These are phyloP conservation scores for Aspergillus diversus DNA, from an alignment of 495 filamentous ascomycete genomes.

Conservation along the genomic window DNA sequence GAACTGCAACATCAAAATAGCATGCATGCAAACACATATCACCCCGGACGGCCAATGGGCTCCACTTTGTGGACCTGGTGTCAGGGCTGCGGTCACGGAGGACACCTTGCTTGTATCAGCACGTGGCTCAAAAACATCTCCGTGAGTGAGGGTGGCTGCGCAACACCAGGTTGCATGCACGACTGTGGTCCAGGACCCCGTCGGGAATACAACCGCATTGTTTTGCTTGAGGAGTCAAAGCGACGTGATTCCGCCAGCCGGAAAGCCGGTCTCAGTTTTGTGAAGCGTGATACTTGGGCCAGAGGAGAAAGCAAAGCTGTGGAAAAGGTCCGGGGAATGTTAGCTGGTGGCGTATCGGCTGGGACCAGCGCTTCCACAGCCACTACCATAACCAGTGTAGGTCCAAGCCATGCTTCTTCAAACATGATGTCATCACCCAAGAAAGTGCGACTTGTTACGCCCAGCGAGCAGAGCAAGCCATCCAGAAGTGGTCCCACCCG, in stretches of 20 bases:
- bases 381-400: constrained; percentile 20
- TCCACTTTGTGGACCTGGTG: constrained; percentile 68
- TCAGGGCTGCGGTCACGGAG: constrained; percentile 74
- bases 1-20: constrained; percentile 28
- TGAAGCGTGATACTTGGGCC: constrained; percentile 48
- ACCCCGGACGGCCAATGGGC: constrained; percentile 34
- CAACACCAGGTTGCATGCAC: constrained; percentile 72
- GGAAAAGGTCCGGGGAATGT: constrained; percentile 53
- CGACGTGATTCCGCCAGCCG: constrained; percentile 42
- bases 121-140: constrained; percentile 63
- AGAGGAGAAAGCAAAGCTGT: constrained; percentile 49
- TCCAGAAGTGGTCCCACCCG: constrained; percentile 30
- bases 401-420: constrained; percentile 29
- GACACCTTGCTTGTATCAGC: constrained; percentile 68
- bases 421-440: constrained; percentile 49
- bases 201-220: constrained; percentile 48
- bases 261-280: constrained; percentile 40
- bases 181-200: constrained; percentile 69
- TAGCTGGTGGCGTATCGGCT: constrained; percentile 35
- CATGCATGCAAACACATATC: constrained; percentile 19
- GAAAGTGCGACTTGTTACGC: constrained; percentile 49
- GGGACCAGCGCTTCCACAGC: constrained; percentile 30
- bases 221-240: constrained; percentile 40
- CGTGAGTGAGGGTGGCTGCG: constrained; percentile 70
- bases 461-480: constrained; percentile 42